Base-by-base conservation (phyloP, 129 eudicot genomes). In the Chrysanthemum makinoi region DNA sequence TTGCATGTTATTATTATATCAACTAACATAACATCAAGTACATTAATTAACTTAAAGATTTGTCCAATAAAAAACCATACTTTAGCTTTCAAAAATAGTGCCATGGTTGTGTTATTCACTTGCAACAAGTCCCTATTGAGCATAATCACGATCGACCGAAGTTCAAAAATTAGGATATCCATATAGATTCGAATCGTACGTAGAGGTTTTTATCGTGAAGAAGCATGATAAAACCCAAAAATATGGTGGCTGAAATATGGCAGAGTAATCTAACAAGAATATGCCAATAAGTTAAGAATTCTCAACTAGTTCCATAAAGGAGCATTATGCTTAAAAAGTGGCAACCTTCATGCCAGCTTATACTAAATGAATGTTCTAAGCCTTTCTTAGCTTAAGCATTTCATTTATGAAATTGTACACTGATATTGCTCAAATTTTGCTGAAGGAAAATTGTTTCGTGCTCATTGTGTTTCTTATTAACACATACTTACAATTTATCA, bases 11-110 rank as follows among this genome's bases (percentile, higher is more conserved):
- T 2, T 60, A 51, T 62, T 50, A 16, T 24, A 69, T 53, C 58
- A 70, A 75, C 74, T 57, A 26, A 55, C 73, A 47, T 43, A 74
- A 39, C 63, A 53, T 53, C 72, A 54, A 62, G 18, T 63, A 54
- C 59, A 52, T 77, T 52, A 77, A 52, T 77, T 62, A 77, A 43
- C 72, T 68, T 10, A 51, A 44, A 20, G 54, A 62, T 4, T 50
- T 30, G 47, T 24, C 39, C 67, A 62, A 39, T 43, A 52, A 70
- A 20, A 22, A 13, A 10, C 20, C 43, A 56, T 57, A 13, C 18
- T 48, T 18, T 1, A 12, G n/a, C 48, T 43, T 35, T 20, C 24
- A 43, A 4, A n/a, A 24, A 3, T 35, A 22, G 19, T 55, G 26
- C 55, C 55, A 16, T 35, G 33, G 26, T 20, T 20, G 18, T 57